Evolutionary conservation across 805 yeast species (phyloP).

Genomic region (Scheffersomyces amazonensis): DNA sequence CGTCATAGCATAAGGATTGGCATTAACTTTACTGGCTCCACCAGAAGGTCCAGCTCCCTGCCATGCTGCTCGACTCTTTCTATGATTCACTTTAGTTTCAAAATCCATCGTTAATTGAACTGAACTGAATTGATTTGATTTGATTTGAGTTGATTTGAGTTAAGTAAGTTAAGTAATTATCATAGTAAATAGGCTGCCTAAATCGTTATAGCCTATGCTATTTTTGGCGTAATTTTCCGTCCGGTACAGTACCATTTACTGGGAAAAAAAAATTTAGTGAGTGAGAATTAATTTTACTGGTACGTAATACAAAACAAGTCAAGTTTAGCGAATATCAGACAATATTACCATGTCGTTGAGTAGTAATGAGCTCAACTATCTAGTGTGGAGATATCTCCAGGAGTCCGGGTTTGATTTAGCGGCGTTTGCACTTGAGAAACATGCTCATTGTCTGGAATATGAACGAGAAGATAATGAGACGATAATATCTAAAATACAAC

Average conservation of each 20-base stretch:
- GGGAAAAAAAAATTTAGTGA: too few relatives aligned
- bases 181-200: too few relatives aligned
- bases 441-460: conserved; percentile 57
- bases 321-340: too few relatives aligned
- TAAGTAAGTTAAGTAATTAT: too few relatives aligned
- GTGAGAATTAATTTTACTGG: too few relatives aligned
- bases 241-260: too few relatives aligned
- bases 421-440: conserved; percentile 78
- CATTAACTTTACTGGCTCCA: background rate
- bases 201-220: too few relatives aligned
- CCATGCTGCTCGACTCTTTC: conserved; percentile 46
- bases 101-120: conserved; percentile 32
- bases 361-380: conserved; percentile 80
- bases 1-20: conserved; percentile 8
- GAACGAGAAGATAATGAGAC: conserved; percentile 43
- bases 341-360: conserved; percentile 82
- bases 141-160: too few relatives aligned
- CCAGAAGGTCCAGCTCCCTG: conserved; percentile 12
- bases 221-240: too few relatives aligned
- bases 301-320: too few relatives aligned
- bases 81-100: conserved; percentile 25
- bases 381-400: conserved; percentile 89
- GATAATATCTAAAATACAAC: conserved; percentile 51
- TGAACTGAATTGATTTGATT: too few relatives aligned
- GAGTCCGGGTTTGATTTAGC: conserved; percentile 78